Conservation (phyloP, 169 alveolate genomes). For the Eimeria praecox region DNA sequence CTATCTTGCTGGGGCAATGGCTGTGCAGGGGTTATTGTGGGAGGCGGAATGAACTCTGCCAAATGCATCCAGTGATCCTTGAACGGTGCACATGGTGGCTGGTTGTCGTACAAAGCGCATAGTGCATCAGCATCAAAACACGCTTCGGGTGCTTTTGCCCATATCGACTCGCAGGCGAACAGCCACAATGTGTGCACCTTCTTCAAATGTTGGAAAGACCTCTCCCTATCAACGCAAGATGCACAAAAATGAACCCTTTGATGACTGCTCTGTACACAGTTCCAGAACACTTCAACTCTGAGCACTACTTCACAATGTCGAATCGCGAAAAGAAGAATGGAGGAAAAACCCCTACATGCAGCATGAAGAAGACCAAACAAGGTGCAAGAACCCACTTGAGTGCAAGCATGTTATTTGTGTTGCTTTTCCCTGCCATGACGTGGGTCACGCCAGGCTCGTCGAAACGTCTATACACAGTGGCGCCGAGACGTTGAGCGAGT, state of each 20-base stretch:
- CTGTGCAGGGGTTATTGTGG: constrained; percentile 53
- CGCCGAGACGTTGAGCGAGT: constrained; percentile 93
- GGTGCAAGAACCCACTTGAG: constrained; percentile 41
- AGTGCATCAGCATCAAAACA: constrained; percentile 92
- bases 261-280: not conserved
- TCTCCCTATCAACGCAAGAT: constrained; percentile 42
- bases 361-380: not conserved
- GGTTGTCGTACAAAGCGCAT: constrained; percentile 91
- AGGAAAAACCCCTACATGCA: not conserved
- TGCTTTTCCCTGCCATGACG: constrained; percentile 93
- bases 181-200: constrained; percentile 94
- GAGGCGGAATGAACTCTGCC: constrained; percentile 64
- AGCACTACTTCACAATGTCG: not conserved
- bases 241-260: not conserved
- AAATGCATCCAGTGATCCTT: constrained; percentile 93
- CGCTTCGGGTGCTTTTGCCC: constrained; percentile 88
- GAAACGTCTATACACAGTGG: constrained; percentile 88
- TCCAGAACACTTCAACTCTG: not conserved
- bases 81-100: constrained; percentile 93
- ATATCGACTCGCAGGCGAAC: constrained; percentile 94
- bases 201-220: constrained; percentile 57
- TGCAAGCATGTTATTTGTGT: constrained; percentile 90
- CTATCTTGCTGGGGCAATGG: constrained; percentile 63
- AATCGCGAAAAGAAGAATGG: not conserved
- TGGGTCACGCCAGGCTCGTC: constrained; percentile 92